A percentile compares a stretch with the other conserved stretches of the same genome.
Conservation (phyloP, 805 yeast genomes). For the Debaryomyces tyrocola region DNA sequence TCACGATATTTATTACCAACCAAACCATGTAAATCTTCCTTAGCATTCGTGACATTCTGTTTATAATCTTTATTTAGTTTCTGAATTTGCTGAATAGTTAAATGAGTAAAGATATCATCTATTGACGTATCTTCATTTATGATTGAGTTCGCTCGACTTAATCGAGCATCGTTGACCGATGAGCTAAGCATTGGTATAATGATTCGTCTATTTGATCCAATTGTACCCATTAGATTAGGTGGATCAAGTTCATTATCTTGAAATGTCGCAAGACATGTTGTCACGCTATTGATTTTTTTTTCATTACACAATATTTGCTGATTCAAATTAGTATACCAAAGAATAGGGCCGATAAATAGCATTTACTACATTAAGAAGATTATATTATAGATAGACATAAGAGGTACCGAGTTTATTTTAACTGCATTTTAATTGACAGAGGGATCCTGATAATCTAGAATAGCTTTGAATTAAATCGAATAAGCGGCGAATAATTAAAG, state of each 20-base stretch:
- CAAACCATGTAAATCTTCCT: slow-evolving; percentile 32
- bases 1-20: slow-evolving; percentile 44
- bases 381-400: no score
- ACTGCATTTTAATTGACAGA: no score
- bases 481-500: no score
- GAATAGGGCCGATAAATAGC: no score
- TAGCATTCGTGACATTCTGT: slow-evolving; percentile 25
- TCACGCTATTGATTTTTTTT: not conserved
- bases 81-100: slow-evolving; percentile 34
- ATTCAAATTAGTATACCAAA: no score
- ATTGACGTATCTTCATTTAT: slow-evolving; percentile 16
- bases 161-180: not conserved
- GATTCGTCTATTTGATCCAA: not conserved
- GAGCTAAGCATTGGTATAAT: not conserved
- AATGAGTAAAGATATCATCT: slow-evolving; percentile 34
- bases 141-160: not conserved
- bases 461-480: no score
- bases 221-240: not conserved
- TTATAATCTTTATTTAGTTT: slow-evolving; percentile 27
- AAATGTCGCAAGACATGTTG: not conserved
- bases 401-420: no score
- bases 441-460: no score
- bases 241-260: not conserved
- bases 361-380: no score
- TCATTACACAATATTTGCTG: not conserved